Percentiles rank a stretch among this genome's conserved stretches.
Evolutionary conservation across 1,284 basidiomycete species (phyloP).

Genomic region (Neolentinus lepideus): DNA sequence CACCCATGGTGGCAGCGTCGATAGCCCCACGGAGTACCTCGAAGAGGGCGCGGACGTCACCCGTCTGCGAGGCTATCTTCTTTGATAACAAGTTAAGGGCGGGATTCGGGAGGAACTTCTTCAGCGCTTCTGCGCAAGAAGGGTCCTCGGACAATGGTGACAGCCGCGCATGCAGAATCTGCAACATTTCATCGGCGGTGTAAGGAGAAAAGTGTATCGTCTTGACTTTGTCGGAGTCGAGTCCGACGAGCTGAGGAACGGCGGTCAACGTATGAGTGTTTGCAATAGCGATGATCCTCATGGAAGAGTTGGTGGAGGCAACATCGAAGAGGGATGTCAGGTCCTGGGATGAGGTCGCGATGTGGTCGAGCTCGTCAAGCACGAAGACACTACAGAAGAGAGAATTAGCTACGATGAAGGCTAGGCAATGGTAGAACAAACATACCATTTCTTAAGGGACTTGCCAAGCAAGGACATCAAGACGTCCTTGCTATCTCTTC

Average conservation of each 20-base stretch:
- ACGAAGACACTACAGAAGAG: constrained; percentile 50
- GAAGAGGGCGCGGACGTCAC: constrained; percentile 70
- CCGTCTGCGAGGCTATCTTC: constrained; percentile 71
- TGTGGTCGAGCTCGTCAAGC: constrained; percentile 76
- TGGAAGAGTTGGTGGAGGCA: constrained; percentile 36
- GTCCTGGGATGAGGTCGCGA: constrained; percentile 48
- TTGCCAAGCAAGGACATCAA: constrained; percentile 17
- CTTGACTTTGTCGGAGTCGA: constrained; percentile 34
- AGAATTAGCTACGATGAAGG: background rate
- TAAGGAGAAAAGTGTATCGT: constrained; percentile 77
- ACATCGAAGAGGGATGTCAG: constrained; percentile 59
- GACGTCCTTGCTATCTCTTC: constrained; percentile 15
- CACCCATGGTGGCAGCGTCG: constrained; percentile 42
- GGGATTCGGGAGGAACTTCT: constrained; percentile 53
- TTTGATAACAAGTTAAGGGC: constrained; percentile 64
- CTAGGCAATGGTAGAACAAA: constrained; percentile 2
- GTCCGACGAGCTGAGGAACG: constrained; percentile 26
- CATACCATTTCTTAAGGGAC: constrained; percentile 49
- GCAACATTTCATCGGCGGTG: constrained; percentile 54
- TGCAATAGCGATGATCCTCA: constrained; percentile 73
- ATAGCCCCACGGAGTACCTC: constrained; percentile 74
- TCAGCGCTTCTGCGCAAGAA: constrained; percentile 22
- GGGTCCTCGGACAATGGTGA: constrained; percentile 30
- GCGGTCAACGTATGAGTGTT: constrained; percentile 77
- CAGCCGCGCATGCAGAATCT: constrained; percentile 59